These are phyloP conservation scores for Aspergillus taichungensis DNA, from an alignment of 495 filamentous ascomycete genomes.

Conservation along the genomic window DNA sequence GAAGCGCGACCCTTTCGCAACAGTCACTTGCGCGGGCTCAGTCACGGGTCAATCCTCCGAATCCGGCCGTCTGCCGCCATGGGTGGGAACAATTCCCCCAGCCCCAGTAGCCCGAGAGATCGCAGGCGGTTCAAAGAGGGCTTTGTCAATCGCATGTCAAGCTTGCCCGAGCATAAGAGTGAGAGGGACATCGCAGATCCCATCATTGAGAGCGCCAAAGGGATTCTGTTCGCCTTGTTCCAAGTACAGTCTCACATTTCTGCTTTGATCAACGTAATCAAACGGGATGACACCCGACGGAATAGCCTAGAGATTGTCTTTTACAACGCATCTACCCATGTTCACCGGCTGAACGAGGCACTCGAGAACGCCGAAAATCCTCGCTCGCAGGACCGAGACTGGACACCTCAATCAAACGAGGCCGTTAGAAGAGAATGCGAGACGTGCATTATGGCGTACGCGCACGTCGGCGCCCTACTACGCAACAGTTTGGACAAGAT, in stretches of 20 bases:
- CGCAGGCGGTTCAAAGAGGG: conserved; percentile 39
- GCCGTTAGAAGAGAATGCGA: conserved; percentile 56
- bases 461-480: conserved; percentile 62
- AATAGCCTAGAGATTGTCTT: conserved; percentile 71
- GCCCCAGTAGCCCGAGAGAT: conserved; percentile 49
- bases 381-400: conserved; percentile 28
- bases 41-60: conserved; percentile 70
- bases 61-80: conserved; percentile 34
- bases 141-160: conserved; percentile 70
- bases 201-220: conserved; percentile 70
- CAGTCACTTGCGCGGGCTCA: conserved; percentile 74
- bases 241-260: conserved; percentile 72
- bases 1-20: conserved; percentile 64
- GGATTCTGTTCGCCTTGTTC: conserved; percentile 78
- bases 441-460: conserved; percentile 68
- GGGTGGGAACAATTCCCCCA: conserved; percentile 44
- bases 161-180: conserved; percentile 72
- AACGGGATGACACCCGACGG: conserved; percentile 55
- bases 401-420: conserved; percentile 38
- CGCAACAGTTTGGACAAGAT: conserved; percentile 62
- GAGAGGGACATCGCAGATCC: conserved; percentile 50
- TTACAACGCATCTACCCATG: conserved; percentile 64
- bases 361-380: conserved; percentile 54
- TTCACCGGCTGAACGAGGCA: conserved; percentile 66
- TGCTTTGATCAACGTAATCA: conserved; percentile 60